Percentiles rank a stretch among this genome's conserved stretches.
Conservation (phyloP, 2,329 filamentous ascomycete species). For the Trichoderma hamatum region DNA sequence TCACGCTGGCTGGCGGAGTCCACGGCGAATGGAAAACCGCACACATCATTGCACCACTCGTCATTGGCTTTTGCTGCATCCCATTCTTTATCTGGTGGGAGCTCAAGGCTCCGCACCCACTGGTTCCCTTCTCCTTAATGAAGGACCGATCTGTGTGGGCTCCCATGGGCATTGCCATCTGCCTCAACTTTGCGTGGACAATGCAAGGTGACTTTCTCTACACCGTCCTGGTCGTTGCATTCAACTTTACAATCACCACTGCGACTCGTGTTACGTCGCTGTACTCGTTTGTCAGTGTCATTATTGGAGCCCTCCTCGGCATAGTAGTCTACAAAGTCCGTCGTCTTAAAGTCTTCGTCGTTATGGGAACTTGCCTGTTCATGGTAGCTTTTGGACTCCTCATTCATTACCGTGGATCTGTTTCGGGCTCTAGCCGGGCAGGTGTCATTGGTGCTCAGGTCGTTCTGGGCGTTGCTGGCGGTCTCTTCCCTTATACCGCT, state of each 20-base stretch:
- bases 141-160: conserved; percentile 68
- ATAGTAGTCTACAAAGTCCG: conserved; percentile 60
- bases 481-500: conserved; percentile 60
- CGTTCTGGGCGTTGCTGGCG: conserved; percentile 64
- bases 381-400: conserved; percentile 67
- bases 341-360: conserved; percentile 65
- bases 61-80: conserved; percentile 50
- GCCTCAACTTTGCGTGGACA: conserved; percentile 63
- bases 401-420: conserved; percentile 63
- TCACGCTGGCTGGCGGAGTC: conserved; percentile 51
- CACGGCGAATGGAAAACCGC: conserved; percentile 43
- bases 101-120: conserved; percentile 52
- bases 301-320: conserved; percentile 60
- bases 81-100: conserved; percentile 57
- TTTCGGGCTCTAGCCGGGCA: conserved; percentile 46
- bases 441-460: conserved; percentile 66
- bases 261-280: conserved; percentile 64
- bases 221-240: conserved; percentile 63
- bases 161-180: conserved; percentile 59
- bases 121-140: conserved; percentile 63
- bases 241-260: conserved; percentile 58
- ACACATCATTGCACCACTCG: conserved; percentile 49
- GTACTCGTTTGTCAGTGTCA: conserved; percentile 60
- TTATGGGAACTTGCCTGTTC: conserved; percentile 62
- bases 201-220: conserved; percentile 67